Conservation (phyloP, 768 basidiomycete genomes). For the Rhodotorula kratochvilovae region DNA sequence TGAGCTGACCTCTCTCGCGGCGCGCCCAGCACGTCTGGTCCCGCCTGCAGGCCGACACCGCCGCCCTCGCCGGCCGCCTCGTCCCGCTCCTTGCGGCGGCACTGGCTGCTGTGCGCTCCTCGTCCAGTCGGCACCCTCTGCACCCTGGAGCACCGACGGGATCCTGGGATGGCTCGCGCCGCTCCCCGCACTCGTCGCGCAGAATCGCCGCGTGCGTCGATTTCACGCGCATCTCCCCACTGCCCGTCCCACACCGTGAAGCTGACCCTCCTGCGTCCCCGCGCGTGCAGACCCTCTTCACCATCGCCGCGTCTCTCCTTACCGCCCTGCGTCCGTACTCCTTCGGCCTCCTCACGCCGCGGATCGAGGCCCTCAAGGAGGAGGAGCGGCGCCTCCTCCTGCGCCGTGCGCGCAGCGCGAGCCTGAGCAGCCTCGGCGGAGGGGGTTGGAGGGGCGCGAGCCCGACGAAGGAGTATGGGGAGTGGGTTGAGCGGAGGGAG, state of each 20-base stretch:
- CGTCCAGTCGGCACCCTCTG: not conserved
- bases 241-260: not conserved
- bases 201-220: constrained; percentile 3
- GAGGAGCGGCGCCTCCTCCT: constrained; percentile 9
- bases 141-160: not conserved
- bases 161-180: accelerated
- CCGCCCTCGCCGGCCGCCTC: not conserved
- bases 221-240: no score
- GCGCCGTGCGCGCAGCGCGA: no score
- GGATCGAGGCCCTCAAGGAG: constrained; percentile 24
- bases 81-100: not conserved
- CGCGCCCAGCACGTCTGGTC: not conserved
- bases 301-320: constrained; percentile 1
- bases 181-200: not conserved
- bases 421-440: not conserved
- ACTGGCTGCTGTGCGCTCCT: not conserved
- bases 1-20: not conserved
- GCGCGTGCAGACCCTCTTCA: constrained; percentile 4
- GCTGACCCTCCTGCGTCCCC: not conserved
- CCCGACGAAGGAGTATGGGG: not conserved
- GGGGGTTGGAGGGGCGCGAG: constrained; percentile 2
- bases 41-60: not conserved
- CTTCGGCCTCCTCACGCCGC: constrained; percentile 60
- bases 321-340: constrained; percentile 20
- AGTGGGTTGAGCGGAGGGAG: not conserved